Base-by-base conservation (phyloP, 2,329 filamentous ascomycete genomes). In the Colletotrichum sansevieriae region DNA sequence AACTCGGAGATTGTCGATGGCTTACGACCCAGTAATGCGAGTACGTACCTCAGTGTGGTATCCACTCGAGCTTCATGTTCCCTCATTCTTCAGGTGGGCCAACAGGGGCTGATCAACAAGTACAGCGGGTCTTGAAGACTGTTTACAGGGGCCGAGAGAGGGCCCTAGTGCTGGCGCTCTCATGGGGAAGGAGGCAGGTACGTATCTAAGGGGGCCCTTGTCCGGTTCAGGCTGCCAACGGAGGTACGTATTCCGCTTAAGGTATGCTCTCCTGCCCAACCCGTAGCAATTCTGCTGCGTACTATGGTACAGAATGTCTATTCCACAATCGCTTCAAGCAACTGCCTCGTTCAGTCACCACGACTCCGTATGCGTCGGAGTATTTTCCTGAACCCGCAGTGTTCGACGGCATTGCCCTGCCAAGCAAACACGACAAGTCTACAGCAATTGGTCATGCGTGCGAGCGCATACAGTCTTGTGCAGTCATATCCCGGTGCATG, bases 311-410 rank as follows among this genome's bases (percentile, higher is more conserved):
- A 52, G 13, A 33, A 15, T 54, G 25, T 33, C 49, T 10, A 54
- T 41, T 12, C 56, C 46, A 61, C 37, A 60, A 54, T 41, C 15
- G 13, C 15, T 63, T 57, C 59, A 67, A 67, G 59, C 64, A 44
- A 44, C 59, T 41, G 25, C 49, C 51, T 63, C 59, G 59, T 13
- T 63, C 43, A 25, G 4, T 29, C 64, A 51, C 35, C 51, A 18
- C 49, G 25, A 63, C 51, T 20, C 56, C 43, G 43, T 35, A 37
- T 47, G 11, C 20, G 33, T 3, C 62, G 62, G 54, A 15, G 29
- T 29, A 35, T 59, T 35, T 33, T 29, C 15, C 35, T 25, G 22
- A 12, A 39, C 37, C 47, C 54, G 49, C 58, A 20, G 35, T 18
- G n/a, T 37, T 37, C 63, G 29, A 29, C 29, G 7, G 29, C 29